Conservation (phyloP, 140 eudicot genomes). For the Bidens hawaiensis region DNA sequence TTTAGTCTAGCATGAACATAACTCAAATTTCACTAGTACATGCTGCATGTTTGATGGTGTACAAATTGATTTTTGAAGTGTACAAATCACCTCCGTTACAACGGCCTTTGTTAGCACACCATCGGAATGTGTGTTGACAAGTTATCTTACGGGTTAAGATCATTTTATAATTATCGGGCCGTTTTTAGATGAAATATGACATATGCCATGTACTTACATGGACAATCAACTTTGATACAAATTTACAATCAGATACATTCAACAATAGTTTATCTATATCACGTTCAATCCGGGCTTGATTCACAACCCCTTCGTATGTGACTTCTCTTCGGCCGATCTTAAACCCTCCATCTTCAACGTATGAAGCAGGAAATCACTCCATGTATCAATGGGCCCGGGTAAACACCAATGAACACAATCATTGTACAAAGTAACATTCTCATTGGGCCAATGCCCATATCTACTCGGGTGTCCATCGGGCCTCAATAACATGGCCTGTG, state of each 20-base stretch:
- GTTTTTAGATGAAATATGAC: not conserved
- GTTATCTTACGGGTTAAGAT: too few species aligned
- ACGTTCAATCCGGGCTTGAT: not conserved
- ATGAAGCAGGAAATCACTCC: too few species aligned
- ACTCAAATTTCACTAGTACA: too few species aligned
- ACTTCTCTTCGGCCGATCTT: constrained; percentile 39
- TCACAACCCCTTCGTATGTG: constrained; percentile 12
- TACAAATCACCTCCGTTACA: too few species aligned
- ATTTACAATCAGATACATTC: not conserved
- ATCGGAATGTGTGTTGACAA: too few species aligned
- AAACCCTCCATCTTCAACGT: constrained; percentile 51
- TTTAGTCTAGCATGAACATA: too few species aligned
- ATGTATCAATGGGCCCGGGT: too few species aligned
- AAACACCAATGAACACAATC: too few species aligned
- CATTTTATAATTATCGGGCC: not conserved
- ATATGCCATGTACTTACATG: constrained; percentile 2
- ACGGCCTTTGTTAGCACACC: too few species aligned
- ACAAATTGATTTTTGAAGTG: too few species aligned
- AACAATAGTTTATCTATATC: constrained; percentile 3
- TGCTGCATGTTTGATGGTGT: too few species aligned
- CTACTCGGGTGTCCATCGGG: constrained; percentile 86
- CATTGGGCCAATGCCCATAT: constrained; percentile 72
- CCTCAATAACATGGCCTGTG: constrained; percentile 66
- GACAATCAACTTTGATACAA: constrained; percentile 11
- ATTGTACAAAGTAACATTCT: too few species aligned